These are phyloP conservation scores for Pleurotus sapidus DNA, from an alignment of 768 basidiomycete genomes.

Conservation along the genomic window DNA sequence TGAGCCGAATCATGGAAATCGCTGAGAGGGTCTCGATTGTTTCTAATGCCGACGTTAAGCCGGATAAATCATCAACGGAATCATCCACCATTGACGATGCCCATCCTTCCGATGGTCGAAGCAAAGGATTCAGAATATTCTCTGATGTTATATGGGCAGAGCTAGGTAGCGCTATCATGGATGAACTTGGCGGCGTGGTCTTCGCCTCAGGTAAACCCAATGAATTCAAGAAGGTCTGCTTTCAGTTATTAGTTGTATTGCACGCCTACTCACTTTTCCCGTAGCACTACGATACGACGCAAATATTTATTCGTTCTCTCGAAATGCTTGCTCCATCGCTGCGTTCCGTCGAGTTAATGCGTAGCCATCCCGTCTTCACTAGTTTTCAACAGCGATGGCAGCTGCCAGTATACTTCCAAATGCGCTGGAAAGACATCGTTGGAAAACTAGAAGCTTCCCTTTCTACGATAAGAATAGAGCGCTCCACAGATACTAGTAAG, in stretches of 20 bases:
- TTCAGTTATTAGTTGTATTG: background rate
- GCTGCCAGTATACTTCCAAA: slow-evolving; percentile 93
- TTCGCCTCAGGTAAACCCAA: slow-evolving; percentile 93
- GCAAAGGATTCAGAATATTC: slow-evolving; percentile 75
- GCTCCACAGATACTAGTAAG: background rate
- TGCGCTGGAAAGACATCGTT: slow-evolving; percentile 95
- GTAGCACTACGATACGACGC: slow-evolving; percentile 83
- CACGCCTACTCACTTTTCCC: slow-evolving; percentile 3
- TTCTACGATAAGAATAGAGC: slow-evolving; percentile 35
- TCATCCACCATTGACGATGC: background rate
- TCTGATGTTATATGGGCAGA: slow-evolving; percentile 90
- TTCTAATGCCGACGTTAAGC: slow-evolving; percentile 24
- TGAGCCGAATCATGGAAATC: slow-evolving; percentile 71
- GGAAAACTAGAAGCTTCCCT: slow-evolving; percentile 71
- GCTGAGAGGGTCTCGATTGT: slow-evolving; percentile 67
- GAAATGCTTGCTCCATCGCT: slow-evolving; percentile 81
- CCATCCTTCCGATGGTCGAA: slow-evolving; percentile 10
- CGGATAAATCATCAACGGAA: slow-evolving; percentile 13
- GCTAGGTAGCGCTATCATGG: slow-evolving; percentile 74
- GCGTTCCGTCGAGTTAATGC: slow-evolving; percentile 67
- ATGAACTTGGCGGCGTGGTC: slow-evolving; percentile 76
- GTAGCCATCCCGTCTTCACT: slow-evolving; percentile 64
- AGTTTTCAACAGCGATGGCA: slow-evolving; percentile 91
- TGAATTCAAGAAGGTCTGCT: slow-evolving; percentile 79
- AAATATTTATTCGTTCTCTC: slow-evolving; percentile 77